Evolutionary conservation across 805 yeast genomes (phyloP).

Genomic region (Pichia pseudocactophila): DNA sequence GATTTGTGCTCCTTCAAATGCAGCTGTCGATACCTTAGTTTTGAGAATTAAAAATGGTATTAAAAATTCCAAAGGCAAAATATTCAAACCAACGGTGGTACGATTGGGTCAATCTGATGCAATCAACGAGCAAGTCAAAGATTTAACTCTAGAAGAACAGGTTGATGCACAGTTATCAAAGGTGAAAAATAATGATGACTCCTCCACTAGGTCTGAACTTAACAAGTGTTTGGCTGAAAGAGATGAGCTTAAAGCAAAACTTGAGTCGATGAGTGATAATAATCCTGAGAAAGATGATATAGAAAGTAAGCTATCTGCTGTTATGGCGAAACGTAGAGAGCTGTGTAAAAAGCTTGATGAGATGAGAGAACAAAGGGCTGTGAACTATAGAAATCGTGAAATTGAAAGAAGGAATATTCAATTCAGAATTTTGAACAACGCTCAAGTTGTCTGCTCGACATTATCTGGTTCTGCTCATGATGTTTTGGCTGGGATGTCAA

Average conservation of each 20-base stretch:
- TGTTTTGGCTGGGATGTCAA: slow-evolving; percentile 61
- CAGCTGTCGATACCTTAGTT: slow-evolving; percentile 95
- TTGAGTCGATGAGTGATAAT: slow-evolving; percentile 16
- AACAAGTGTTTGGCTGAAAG: slow-evolving; percentile 48
- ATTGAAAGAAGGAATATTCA: slow-evolving; percentile 69
- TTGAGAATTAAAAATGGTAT: slow-evolving; percentile 73
- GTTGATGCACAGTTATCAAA: slow-evolving; percentile 52
- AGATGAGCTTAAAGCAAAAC: slow-evolving; percentile 40
- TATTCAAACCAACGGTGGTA: slow-evolving; percentile 58
- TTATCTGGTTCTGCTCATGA: slow-evolving; percentile 93
- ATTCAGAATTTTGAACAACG: slow-evolving; percentile 56
- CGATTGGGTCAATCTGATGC: slow-evolving; percentile 88
- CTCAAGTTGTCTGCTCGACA: slow-evolving; percentile 86
- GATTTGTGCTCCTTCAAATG: slow-evolving; percentile 97
- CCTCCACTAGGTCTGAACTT: slow-evolving; percentile 41
- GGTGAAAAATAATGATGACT: slow-evolving; percentile 31
- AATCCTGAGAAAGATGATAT: slow-evolving; percentile 39
- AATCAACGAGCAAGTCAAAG: slow-evolving; percentile 71
- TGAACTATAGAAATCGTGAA: slow-evolving; percentile 67
- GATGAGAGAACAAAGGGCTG: slow-evolving; percentile 63
- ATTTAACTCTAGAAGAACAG: slow-evolving; percentile 75
- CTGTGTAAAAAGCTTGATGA: slow-evolving; percentile 69
- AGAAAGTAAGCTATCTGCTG: slow-evolving; percentile 43
- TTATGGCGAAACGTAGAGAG: slow-evolving; percentile 55
- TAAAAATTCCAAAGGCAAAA: slow-evolving; percentile 41